Evolutionary conservation across 345 rosid species (phyloP), one percentile per base, ranked within the genome.

Genomic region (Sonneratia caseolaris): DNA sequence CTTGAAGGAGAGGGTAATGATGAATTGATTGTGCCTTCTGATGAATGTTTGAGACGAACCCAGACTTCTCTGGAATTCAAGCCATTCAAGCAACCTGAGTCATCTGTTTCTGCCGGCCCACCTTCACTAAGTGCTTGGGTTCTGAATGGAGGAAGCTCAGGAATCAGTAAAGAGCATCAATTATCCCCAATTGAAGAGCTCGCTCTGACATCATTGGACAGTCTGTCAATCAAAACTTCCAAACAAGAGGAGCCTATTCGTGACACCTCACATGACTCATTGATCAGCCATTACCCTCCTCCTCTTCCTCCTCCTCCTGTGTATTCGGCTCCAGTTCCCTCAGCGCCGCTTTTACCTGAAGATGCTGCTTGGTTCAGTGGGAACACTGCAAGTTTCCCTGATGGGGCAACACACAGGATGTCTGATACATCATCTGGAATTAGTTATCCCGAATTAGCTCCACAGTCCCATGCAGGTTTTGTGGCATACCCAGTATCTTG

Each of bases 71-170:
- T 86, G 57, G 66, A 27, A 35, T 27, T 62, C 37, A 76, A 81
- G 59, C 75, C 73, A 32, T 56, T 75, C 66, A 78, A 82, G 76
- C 80, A 77, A 72, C 86, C 76, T 76, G 88, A 85, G 73, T 76
- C 22, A 6, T 12, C 66, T 9, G 32, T 62, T 12, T 62, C 93
- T 72, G 82, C 92, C 1, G 91, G 96, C 51, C 97, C 91, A 42
- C 98, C 98, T 45, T 94, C 97, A 0, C 84, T 94, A 59, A 91
- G 80, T 70, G 89, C 89, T 0, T 91, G 98, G 98, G 97, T 94
- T 45, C 81, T 90, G 47, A 48, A 83, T 70, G 38, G 72, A 73
- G 84, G 80, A 73, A 78, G 68, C 80, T 76, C 68, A 57, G 82
- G 78, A 75, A 75, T 71, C 43, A 80, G 83, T 15, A 78, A 76